Evolutionary conservation across 2,329 filamentous ascomycete species (phyloP).

Genomic region (Harringtonia lauricola): DNA sequence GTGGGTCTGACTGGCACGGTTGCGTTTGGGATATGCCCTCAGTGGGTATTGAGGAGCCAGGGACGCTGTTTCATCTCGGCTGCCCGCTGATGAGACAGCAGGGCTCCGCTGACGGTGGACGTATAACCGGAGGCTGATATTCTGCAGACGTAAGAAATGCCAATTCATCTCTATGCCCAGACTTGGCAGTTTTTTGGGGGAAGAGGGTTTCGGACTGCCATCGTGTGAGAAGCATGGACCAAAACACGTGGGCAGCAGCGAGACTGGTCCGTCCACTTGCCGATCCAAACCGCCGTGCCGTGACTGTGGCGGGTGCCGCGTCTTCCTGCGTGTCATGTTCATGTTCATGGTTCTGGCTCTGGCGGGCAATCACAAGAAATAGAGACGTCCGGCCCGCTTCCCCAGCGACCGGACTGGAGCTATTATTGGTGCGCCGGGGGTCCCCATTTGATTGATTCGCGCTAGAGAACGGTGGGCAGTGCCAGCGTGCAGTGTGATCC

Average conservation of each 20-base stretch:
- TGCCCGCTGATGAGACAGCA: constrained; percentile 1
- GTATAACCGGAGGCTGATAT: not conserved
- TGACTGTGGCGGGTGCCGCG: too few relatives aligned
- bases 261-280: too few relatives aligned
- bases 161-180: constrained; percentile 1
- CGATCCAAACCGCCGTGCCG: too few relatives aligned
- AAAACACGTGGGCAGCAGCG: constrained; percentile 4
- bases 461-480: constrained; percentile 5
- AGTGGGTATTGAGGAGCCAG: not conserved
- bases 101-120: constrained; percentile 3
- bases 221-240: constrained; percentile 2
- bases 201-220: not conserved
- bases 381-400: not conserved
- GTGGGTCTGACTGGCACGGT: constrained; percentile 10
- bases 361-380: too few relatives aligned
- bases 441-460: constrained; percentile 7
- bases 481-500: constrained; percentile 9
- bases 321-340: too few relatives aligned
- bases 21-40: constrained; percentile 7
- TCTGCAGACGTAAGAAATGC: not conserved
- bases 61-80: not conserved
- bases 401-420: not conserved
- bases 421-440: not conserved
- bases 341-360: not conserved
- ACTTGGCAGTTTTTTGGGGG: constrained; percentile 6